Percentiles rank a stretch among this genome's conserved stretches.
phyloP scores from a whole-genome alignment of 345 rosid genomes.

The Chamaenerion angustifolium region DNA sequence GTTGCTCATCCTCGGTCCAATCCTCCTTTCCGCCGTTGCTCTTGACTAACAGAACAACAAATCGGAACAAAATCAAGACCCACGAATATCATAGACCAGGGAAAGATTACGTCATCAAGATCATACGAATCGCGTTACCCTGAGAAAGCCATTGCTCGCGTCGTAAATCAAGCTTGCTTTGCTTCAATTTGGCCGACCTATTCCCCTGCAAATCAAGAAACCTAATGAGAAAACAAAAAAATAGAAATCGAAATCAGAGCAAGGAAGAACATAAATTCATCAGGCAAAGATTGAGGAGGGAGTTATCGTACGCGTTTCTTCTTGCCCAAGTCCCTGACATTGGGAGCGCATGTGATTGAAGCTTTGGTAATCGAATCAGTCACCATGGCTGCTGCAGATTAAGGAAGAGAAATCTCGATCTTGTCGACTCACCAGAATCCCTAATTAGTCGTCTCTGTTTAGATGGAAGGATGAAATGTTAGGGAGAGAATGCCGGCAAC shows the following conservation, averaged over 20 bases:
- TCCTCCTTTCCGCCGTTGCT: constrained; percentile 43
- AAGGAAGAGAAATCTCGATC: constrained; percentile 3
- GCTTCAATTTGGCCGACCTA: constrained; percentile 83
- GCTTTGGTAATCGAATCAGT: constrained; percentile 48
- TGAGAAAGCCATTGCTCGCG: constrained; percentile 99
- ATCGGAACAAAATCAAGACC: not conserved
- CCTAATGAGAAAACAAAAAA: constrained; percentile 2
- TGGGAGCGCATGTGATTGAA: constrained; percentile 33
- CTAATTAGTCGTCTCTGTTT: constrained; percentile 13
- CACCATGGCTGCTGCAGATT: constrained; percentile 29
- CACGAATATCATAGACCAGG: no score
- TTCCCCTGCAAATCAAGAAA: constrained; percentile 33
- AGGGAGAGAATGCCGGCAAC: constrained; percentile 14
- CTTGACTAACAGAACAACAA: constrained; percentile 15
- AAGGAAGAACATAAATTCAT: no score
- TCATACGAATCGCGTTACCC: constrained; percentile 23
- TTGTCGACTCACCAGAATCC: constrained; percentile 25
- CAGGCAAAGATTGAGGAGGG: not conserved
- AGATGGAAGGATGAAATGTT: not conserved
- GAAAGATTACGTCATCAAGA: not conserved
- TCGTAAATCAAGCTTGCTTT: constrained; percentile 83
- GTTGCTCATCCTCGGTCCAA: constrained; percentile 6
- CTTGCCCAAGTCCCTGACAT: constrained; percentile 44
- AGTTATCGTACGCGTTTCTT: constrained; percentile 54
- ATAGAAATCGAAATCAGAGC: not conserved